Evolutionary conservation across 352 stramenopile genomes (phyloP).

Genomic region (Pythium oligandrum): DNA sequence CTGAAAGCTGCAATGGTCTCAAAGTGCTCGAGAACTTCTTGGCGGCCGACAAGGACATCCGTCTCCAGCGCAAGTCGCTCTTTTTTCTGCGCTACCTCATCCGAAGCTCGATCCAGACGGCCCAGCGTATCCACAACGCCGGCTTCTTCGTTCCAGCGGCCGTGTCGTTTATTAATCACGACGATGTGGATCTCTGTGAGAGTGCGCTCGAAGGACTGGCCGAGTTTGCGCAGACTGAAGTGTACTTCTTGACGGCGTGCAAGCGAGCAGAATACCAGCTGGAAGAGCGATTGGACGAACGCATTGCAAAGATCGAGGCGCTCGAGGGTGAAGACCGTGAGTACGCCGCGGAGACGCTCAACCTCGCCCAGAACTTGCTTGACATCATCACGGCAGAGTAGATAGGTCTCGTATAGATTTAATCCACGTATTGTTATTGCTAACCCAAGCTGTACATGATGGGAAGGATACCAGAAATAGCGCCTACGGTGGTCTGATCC

Average conservation of each 20-base stretch:
- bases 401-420: not conserved
- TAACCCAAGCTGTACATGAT: no score
- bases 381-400: slow-evolving; percentile 18
- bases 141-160: slow-evolving; percentile 45
- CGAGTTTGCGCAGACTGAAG: slow-evolving; percentile 59
- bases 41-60: slow-evolving; percentile 40
- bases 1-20: slow-evolving; percentile 49
- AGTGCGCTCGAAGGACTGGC: slow-evolving; percentile 61
- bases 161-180: slow-evolving; percentile 41
- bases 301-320: slow-evolving; percentile 56
- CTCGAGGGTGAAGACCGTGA: slow-evolving; percentile 66
- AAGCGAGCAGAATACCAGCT: slow-evolving; percentile 46
- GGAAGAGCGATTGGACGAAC: slow-evolving; percentile 37
- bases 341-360: slow-evolving; percentile 57
- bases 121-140: slow-evolving; percentile 34
- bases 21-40: slow-evolving; percentile 54
- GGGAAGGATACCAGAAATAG: no score
- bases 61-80: slow-evolving; percentile 75
- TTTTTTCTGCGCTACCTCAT: slow-evolving; percentile 84
- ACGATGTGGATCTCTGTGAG: slow-evolving; percentile 81
- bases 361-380: slow-evolving; percentile 44
- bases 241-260: slow-evolving; percentile 52
- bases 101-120: slow-evolving; percentile 48
- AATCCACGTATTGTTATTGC: no score
- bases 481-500: no score